A percentile compares a stretch with the other conserved stretches of the same genome.
Conservation (phyloP, 495 filamentous ascomycete genomes). For the Tuber microsphaerosporum region DNA sequence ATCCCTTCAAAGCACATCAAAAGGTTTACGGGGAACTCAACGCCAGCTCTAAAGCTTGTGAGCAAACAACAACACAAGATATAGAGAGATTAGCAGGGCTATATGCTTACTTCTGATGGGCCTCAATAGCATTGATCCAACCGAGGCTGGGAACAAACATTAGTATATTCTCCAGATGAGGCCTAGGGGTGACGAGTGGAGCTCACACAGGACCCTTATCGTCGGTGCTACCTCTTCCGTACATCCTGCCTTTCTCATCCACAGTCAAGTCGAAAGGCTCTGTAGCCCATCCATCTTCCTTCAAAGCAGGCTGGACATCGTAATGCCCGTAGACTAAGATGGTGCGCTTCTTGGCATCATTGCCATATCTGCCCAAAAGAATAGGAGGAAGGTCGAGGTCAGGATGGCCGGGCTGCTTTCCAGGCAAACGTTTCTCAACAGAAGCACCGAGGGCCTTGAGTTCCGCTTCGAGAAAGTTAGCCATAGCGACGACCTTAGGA, state of each 20-base stretch:
- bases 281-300: constrained; percentile 92
- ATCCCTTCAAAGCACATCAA: constrained; percentile 99
- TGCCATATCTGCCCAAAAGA: constrained; percentile 82
- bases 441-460: constrained; percentile 74
- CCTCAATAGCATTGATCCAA: constrained; percentile 96
- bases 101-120: constrained; percentile 62
- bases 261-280: constrained; percentile 89
- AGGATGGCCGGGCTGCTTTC: constrained; percentile 82
- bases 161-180: constrained; percentile 2
- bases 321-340: constrained; percentile 98
- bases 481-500: constrained; percentile 92
- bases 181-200: neutral
- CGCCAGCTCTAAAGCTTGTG: constrained; percentile 53
- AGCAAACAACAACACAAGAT: neutral
- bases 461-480: constrained; percentile 75
- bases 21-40: constrained; percentile 94
- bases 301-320: constrained; percentile 92
- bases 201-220: constrained; percentile 85
- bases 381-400: constrained; percentile 88
- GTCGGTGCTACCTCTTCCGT: constrained; percentile 88
- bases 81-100: neutral
- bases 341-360: constrained; percentile 81
- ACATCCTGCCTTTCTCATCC: constrained; percentile 82
- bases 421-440: constrained; percentile 74
- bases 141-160: constrained; percentile 51